These are phyloP conservation scores for Colletotrichum tofieldiae DNA, from an alignment of 2,329 filamentous ascomycete genomes.

Conservation along the genomic window DNA sequence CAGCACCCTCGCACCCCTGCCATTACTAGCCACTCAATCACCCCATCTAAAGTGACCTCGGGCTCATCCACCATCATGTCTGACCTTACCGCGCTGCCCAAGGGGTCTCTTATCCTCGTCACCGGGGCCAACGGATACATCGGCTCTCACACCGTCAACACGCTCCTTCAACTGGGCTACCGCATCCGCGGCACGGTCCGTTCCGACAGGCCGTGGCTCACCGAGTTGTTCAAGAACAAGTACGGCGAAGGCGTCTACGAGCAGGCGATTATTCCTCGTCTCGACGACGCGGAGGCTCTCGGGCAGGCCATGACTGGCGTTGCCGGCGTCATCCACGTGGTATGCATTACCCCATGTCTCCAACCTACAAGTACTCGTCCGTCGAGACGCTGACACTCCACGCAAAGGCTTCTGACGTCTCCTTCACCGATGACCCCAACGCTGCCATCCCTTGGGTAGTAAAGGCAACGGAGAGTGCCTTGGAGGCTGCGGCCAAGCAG, in stretches of 20 bases:
- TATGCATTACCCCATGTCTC: conserved; percentile 46
- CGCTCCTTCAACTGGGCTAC: conserved; percentile 57
- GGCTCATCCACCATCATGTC: conserved; percentile 14
- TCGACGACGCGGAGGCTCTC: conserved; percentile 48
- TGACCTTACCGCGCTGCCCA: conserved; percentile 43
- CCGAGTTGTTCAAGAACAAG: conserved; percentile 49
- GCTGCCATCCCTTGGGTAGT: conserved; percentile 56
- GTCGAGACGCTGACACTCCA: conserved; percentile 44
- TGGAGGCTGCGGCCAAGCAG: conserved; percentile 54
- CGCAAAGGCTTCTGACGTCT: conserved; percentile 52
- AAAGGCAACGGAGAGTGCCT: conserved; percentile 47
- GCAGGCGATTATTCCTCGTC: conserved; percentile 52
- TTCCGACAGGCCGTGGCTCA: conserved; percentile 51
- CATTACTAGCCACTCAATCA: too few species aligned
- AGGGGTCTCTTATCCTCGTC: conserved; percentile 56
- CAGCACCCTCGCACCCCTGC: neutral
- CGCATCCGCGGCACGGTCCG: conserved; percentile 64
- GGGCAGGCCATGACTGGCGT: conserved; percentile 49
- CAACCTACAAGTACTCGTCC: conserved; percentile 18
- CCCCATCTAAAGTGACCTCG: neutral
- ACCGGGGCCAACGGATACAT: conserved; percentile 61
- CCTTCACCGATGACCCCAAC: conserved; percentile 55
- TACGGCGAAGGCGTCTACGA: conserved; percentile 55
- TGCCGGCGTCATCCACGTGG: conserved; percentile 21
- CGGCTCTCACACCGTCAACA: conserved; percentile 57